Base-by-base conservation (phyloP, 441 rosid genomes). In the Pelargonium citronellum region DNA sequence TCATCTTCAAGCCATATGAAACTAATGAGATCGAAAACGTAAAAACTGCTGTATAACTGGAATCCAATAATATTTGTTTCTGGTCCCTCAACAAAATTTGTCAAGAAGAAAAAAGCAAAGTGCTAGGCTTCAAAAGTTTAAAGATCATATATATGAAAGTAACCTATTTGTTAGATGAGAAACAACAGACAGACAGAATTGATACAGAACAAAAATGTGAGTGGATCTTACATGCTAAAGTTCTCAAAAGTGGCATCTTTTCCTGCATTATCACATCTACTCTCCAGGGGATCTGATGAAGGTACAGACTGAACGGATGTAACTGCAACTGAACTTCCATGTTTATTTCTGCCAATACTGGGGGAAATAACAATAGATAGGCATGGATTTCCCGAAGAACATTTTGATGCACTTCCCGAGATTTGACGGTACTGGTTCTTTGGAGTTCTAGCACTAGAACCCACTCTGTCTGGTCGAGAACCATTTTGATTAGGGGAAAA, bases 401-500 rank as follows among this genome's bases (percentile, higher is more conserved):
- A 80, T 53, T 77, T 82, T 74, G 86, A 82, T 60, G 79, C 71
- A 69, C 80, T 72, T 66, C 85, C 82, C 67, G 81, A 62, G 61
- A 61, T 79, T 78, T 70, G 82, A 20, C 75, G 81, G 72, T 78
- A 79, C 71, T 78, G 82, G 78, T 80, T 88, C 73, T 79, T 78
- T 27, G 83, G 88, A 75, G 90, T 85, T 74, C 61, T 76, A 46
- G 69, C 70, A 70, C 79, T 77, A 49, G 87, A 71, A 67, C 71
- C 71, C 67, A 75, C 61, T 60, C 79, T 77, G 43, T 80, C 85
- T 46, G 80, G 69, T 66, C 67, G 87, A n/a, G 73, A 57, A 70
- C 83, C 84, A 79, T 60, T 75, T 81, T 82, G 88, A 77, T 87
- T 81, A 75, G 95, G 91, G 80, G 99, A 89, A 76, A 83, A 83